These are phyloP conservation scores for Cucurbita ficifolia DNA, from an alignment of 306 rosid genomes.

Conservation along the genomic window DNA sequence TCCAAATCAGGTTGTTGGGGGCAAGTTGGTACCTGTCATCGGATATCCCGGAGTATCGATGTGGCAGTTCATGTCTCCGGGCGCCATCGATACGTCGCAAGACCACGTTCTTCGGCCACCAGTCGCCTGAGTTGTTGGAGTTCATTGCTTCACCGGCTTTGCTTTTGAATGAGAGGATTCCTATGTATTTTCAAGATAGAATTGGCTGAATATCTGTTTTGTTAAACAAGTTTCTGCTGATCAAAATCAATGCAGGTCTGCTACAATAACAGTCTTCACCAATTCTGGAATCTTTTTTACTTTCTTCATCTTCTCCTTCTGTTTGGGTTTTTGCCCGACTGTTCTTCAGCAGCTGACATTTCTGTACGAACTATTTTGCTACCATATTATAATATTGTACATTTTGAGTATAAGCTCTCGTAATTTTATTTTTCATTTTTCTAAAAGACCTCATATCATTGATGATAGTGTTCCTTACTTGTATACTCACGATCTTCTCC, in stretches of 20 bases:
- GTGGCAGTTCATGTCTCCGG: conserved; percentile 91
- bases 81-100: conserved; percentile 68
- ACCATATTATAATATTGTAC: too few species aligned
- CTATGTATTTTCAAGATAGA: not conserved
- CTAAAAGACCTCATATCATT: too few species aligned
- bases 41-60: conserved; percentile 82
- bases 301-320: not conserved
- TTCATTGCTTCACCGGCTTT: not conserved
- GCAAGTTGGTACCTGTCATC: conserved; percentile 61
- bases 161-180: not conserved
- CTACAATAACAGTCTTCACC: not conserved
- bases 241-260: not conserved
- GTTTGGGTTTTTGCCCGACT: not conserved
- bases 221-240: not conserved
- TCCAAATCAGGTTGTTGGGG: conserved; percentile 35
- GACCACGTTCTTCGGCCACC: conserved; percentile 93
- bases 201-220: not conserved
- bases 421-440: too few species aligned
- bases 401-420: too few species aligned
- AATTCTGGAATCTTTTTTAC: not conserved
- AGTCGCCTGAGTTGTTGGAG: conserved; percentile 43
- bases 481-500: too few species aligned
- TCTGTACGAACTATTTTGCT: too few species aligned
- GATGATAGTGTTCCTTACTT: too few species aligned
- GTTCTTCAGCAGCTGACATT: not conserved